Conservation (phyloP, 2,329 filamentous ascomycete species). For the Whalleya microplaca region DNA sequence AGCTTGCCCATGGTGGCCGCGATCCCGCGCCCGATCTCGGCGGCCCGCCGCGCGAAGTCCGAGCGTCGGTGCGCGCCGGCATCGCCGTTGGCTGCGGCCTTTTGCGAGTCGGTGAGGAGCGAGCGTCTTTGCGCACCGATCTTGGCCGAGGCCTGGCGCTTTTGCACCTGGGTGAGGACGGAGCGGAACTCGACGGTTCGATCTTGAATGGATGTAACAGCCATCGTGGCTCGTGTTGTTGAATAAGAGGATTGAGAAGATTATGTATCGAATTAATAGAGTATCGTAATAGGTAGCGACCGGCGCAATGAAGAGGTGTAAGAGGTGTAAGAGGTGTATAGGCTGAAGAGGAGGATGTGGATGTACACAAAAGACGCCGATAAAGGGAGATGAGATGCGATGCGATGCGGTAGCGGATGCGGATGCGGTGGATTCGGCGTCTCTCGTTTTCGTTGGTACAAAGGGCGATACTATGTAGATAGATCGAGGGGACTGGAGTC, state of each 20-base stretch:
- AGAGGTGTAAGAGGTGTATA: neutral
- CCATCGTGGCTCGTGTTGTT: constrained; percentile 54
- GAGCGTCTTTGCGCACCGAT: constrained; percentile 79
- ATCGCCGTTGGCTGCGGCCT: constrained; percentile 61
- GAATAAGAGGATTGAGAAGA: too few relatives aligned
- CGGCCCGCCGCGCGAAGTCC: constrained; percentile 90
- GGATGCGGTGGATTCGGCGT: too few relatives aligned
- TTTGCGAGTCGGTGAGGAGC: constrained; percentile 75
- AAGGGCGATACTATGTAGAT: too few relatives aligned
- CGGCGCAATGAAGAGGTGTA: constrained; percentile 2
- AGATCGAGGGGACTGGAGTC: too few relatives aligned
- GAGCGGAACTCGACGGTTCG: constrained; percentile 94
- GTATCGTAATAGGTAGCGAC: neutral
- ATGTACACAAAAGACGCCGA: neutral
- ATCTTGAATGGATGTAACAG: constrained; percentile 84
- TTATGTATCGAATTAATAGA: neutral
- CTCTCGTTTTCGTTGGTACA: too few relatives aligned
- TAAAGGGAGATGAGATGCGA: too few relatives aligned
- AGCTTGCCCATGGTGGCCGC: constrained; percentile 92
- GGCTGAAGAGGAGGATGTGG: neutral
- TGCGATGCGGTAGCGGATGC: too few relatives aligned
- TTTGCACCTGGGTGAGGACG: constrained; percentile 85
- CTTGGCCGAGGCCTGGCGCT: constrained; percentile 76
- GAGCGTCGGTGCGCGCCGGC: constrained; percentile 65
- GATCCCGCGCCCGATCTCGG: constrained; percentile 90